Base-by-base conservation (phyloP, 2,329 filamentous ascomycete species). In the Botrytis elliptica region DNA sequence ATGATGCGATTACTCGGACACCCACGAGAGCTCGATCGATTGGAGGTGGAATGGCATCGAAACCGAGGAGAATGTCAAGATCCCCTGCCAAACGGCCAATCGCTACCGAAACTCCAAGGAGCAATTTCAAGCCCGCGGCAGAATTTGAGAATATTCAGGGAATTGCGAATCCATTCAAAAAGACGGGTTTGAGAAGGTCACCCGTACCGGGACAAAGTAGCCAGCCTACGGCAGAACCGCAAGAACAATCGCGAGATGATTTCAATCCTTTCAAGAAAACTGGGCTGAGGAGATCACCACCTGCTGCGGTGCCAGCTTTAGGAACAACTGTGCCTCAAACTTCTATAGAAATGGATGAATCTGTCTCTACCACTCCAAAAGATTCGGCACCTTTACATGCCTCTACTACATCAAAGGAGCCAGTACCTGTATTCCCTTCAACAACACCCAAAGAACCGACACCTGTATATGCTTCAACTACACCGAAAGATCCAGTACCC, bases 61-160 rank as follows among this genome's bases (percentile, higher is more conserved):
- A 78, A 70, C 79, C 79, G 9, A 80, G 78, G 66, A 79, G 78
- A 66, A 71, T 76, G 71, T 80, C 79, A 44, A 75, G 73, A 62
- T 80, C 79, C 12, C 79, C 79, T 22, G 38, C 70, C 4, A 78
- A 80, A 71, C 73, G 69, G 49, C 60, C 64, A 57, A 46, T 49
- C 33, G 22, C 52, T 6, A 70, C 71, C 57, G 74, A 73, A 62
- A 67, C 64, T 20, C 67, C 74, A 64, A 42, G 55, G 29, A 72
- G 71, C 40, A 72, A 72, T 42, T 72, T 72, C 64, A 72, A 72
- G 22, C 71, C 71, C 10, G 70, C 63, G 22, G 66, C 46, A 18
- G 65, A 40, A 46, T 63, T 70, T 36, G 73, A 74, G 38, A 57
- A 70, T n/a, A 73, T 73, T 16, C 40, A 49, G 44, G 68, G 63